phyloP scores from a whole-genome alignment of 176 grass and related monocot genomes.

The Zea mays region Zm-B73-REFERENCE-NAM-5.0 NC_050097.1:5184001-5184500 shows the following conservation, averaged over 20 bases:
- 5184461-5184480: too few species aligned
- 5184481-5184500: too few species aligned
- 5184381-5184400: too few species aligned
- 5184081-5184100: neutral
- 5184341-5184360: neutral
- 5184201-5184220: neutral
- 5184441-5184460: too few species aligned
- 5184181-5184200: neutral
- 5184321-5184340: neutral
- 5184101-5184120: neutral
- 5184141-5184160: neutral
- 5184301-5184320: too few species aligned
- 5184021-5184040: constrained; percentile 60
- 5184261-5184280: neutral
- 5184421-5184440: too few species aligned
- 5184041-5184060: constrained; percentile 30
- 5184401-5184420: too few species aligned
- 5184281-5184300: neutral
- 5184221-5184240: neutral
- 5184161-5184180: neutral
- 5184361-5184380: neutral
- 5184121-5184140: neutral
- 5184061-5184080: constrained; percentile 7
- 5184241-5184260: neutral
- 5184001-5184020: constrained; percentile 40